A percentile compares a stretch with the other conserved stretches of the same genome.
phyloP scores from a whole-genome alignment of 2,329 filamentous ascomycete species.

The Pestalotiopsis sp. region DNA sequence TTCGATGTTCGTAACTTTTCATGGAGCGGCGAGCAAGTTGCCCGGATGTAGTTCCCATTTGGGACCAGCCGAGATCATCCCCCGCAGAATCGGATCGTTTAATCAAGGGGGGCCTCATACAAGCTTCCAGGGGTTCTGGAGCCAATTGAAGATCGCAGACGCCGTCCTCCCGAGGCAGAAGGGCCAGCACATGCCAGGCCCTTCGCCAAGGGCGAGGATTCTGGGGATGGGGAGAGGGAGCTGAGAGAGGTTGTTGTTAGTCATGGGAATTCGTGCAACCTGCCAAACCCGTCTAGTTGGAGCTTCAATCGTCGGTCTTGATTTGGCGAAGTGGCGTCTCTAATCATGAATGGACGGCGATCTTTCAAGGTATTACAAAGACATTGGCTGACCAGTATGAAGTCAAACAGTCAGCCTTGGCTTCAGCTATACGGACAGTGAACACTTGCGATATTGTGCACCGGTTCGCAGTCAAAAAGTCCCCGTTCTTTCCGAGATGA shows the following conservation, averaged over 20 bases:
- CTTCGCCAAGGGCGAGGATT: background rate
- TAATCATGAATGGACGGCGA: background rate
- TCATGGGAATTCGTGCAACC: background rate
- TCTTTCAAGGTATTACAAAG: background rate
- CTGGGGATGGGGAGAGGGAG: background rate
- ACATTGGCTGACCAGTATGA: no score
- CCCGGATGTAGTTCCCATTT: slow-evolving; percentile 25
- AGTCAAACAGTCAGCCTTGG: no score
- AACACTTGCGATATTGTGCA: no score
- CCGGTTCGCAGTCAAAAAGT: no score
- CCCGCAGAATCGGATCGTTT: slow-evolving; percentile 3
- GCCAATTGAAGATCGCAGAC: background rate
- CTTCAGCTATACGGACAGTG: no score
- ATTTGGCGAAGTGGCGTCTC: background rate
- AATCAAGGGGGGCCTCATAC: background rate
- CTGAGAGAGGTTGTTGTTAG: background rate
- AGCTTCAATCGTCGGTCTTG: background rate
- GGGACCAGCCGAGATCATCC: slow-evolving; percentile 26
- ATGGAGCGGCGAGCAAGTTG: background rate
- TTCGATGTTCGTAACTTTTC: slow-evolving; percentile 3
- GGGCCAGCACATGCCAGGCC: slow-evolving; percentile 4
- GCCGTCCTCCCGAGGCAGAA: slow-evolving; percentile 4
- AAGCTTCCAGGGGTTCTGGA: background rate
- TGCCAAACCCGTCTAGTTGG: background rate
- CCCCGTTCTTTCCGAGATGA: no score